Percentiles rank a stretch among this genome's conserved stretches.
These are phyloP conservation scores for Ceriops decandra DNA, from an alignment of 345 rosid genomes.

Conservation along the genomic window DNA sequence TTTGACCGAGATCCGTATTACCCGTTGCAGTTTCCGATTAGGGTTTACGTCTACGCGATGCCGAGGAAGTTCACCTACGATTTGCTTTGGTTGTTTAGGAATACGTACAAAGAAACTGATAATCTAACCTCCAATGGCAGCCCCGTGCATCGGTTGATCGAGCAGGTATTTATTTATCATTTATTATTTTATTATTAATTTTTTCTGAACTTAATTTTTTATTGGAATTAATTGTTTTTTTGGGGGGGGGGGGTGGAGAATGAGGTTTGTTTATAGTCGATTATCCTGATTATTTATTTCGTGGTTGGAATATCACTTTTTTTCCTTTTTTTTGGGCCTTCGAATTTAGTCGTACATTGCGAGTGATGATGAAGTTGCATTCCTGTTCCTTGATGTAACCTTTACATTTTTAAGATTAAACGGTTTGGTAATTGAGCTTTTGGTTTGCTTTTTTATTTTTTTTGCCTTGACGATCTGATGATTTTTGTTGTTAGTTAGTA, in stretches of 20 bases:
- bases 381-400: too few species aligned
- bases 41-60: constrained; percentile 90
- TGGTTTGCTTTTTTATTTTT: not conserved
- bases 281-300: too few species aligned
- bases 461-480: too few species aligned
- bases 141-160: constrained; percentile 92
- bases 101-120: constrained; percentile 61
- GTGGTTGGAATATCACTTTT: too few species aligned
- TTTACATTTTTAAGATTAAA: not conserved
- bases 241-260: too few species aligned
- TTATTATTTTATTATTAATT: constrained; percentile 1
- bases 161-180: constrained; percentile 44
- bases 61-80: constrained; percentile 81
- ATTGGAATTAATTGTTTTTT: too few species aligned
- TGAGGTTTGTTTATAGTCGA: too few species aligned
- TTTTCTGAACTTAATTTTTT: not conserved
- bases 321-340: too few species aligned
- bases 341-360: too few species aligned
- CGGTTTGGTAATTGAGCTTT: not conserved
- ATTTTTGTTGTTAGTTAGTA: too few species aligned
- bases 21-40: constrained; percentile 51
- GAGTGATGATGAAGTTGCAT: too few species aligned
- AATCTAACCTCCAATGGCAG: constrained; percentile 97
- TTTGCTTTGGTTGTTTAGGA: constrained; percentile 66
- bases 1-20: constrained; percentile 39